A percentile compares a stretch with the other conserved stretches of the same genome.
These are phyloP conservation scores for Arxiozyma bovina DNA, from an alignment of 1,139 yeast genomes.

Conservation along the genomic window DNA sequence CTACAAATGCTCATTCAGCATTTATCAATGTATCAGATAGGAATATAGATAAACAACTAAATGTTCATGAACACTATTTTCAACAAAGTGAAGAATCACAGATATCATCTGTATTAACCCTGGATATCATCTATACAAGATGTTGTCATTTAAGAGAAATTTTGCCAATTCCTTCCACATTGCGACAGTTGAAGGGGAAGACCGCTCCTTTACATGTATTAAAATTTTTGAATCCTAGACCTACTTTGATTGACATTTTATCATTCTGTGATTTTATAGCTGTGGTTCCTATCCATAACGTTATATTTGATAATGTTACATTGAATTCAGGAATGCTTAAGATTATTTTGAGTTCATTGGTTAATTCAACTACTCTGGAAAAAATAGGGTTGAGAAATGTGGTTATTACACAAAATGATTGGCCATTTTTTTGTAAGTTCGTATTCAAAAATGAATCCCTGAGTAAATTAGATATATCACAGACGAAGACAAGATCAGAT, in stretches of 20 bases:
- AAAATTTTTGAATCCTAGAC: slow-evolving; percentile 78
- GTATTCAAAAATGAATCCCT: slow-evolving; percentile 49
- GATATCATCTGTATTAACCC: slow-evolving; percentile 34
- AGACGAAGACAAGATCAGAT: slow-evolving; percentile 54
- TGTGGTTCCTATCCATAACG: slow-evolving; percentile 68
- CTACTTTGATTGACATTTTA: slow-evolving; percentile 79
- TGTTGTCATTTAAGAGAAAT: slow-evolving; percentile 71
- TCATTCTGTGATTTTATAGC: slow-evolving; percentile 84
- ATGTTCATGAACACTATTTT: slow-evolving; percentile 58
- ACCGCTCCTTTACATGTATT: slow-evolving; percentile 66
- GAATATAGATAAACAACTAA: slow-evolving; percentile 56
- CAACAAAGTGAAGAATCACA: slow-evolving; percentile 6
- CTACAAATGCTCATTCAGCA: slow-evolving; percentile 12
- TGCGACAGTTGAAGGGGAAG: slow-evolving; percentile 68
- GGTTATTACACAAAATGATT: slow-evolving; percentile 58
- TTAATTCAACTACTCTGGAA: slow-evolving; percentile 49
- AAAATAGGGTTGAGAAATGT: slow-evolving; percentile 74
- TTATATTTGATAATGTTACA: slow-evolving; percentile 75
- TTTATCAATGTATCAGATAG: slow-evolving; percentile 22
- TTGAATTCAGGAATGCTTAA: slow-evolving; percentile 74
- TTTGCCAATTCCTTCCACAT: slow-evolving; percentile 65
- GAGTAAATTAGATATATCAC: slow-evolving; percentile 69
- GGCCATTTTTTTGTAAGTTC: slow-evolving; percentile 70
- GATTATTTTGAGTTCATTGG: slow-evolving; percentile 55
- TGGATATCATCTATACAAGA: slow-evolving; percentile 63